These are phyloP conservation scores for Mrakia hoshinonis DNA, from an alignment of 768 basidiomycete species.

Conservation along the genomic window DNA sequence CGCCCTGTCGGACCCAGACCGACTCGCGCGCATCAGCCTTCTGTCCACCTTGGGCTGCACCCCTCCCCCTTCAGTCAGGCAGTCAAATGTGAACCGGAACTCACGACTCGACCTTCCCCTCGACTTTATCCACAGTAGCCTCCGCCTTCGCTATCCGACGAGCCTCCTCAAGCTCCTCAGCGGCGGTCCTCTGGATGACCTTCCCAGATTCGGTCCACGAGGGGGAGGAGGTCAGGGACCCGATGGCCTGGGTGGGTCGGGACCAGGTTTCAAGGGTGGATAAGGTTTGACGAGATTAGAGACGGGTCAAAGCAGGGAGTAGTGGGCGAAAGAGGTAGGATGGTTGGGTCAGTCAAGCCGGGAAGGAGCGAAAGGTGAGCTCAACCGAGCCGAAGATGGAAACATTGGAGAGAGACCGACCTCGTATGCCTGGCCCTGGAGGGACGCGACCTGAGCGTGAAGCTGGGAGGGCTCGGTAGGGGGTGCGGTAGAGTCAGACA, in stretches of 20 bases:
- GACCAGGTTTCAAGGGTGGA: background rate
- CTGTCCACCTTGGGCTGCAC: too few relatives aligned
- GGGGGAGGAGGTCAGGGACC: background rate
- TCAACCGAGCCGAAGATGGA: background rate
- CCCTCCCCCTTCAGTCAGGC: too few relatives aligned
- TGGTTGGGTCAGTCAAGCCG: background rate
- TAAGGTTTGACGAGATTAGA: background rate
- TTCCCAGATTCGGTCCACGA: background rate
- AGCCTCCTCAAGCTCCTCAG: background rate
- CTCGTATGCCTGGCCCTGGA: background rate
- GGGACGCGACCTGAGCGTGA: background rate
- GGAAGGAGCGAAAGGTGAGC: background rate
- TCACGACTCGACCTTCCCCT: background rate
- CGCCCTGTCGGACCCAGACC: too few relatives aligned
- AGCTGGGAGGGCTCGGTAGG: background rate
- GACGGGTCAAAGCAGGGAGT: background rate
- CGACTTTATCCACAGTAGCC: background rate
- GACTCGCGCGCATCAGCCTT: too few relatives aligned
- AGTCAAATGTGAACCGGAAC: too few relatives aligned
- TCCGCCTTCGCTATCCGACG: constrained; percentile 1
- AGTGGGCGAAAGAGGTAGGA: background rate
- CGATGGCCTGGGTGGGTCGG: background rate
- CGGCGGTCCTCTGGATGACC: background rate
- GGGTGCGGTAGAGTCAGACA: background rate
- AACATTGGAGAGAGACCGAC: background rate